A percentile compares a stretch with the other conserved stretches of the same genome.
phyloP scores from a whole-genome alignment of 495 filamentous ascomycete genomes.

The Sordaria brevicollis region DNA sequence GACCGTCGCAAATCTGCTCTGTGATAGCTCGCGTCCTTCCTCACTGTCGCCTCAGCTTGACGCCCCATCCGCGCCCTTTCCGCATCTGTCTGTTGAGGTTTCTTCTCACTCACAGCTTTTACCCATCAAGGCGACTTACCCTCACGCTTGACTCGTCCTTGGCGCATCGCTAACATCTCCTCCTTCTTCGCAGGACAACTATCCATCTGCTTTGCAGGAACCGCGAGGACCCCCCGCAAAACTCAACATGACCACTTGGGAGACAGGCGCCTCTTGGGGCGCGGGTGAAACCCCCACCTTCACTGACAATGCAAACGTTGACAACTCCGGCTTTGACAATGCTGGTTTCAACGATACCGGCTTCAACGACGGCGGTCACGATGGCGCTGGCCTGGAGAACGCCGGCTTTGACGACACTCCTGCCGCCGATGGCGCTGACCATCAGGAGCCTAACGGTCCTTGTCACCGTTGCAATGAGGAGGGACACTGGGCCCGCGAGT shows the following conservation, averaged over 20 bases:
- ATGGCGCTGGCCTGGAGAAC: neutral
- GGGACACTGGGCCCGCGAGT: slow-evolving; percentile 58
- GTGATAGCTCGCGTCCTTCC: neutral
- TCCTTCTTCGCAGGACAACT: neutral
- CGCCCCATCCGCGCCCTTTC: neutral
- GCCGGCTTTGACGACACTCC: neutral
- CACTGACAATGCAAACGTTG: neutral
- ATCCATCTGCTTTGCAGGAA: neutral
- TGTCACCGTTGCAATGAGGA: slow-evolving; percentile 65
- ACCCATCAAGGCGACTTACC: neutral
- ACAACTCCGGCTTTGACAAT: neutral
- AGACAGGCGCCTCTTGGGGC: neutral
- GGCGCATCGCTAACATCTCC: neutral
- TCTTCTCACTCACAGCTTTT: neutral
- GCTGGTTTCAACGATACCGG: neutral
- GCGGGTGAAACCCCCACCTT: neutral
- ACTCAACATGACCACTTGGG: neutral
- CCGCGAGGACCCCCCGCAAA: neutral
- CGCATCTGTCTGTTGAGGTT: neutral
- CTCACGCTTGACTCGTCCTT: neutral
- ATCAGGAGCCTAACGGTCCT: slow-evolving; percentile 34
- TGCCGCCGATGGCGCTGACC: neutral
- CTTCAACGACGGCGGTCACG: neutral
- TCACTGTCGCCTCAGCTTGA: neutral
- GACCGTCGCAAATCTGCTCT: neutral